A percentile compares a stretch with the other conserved stretches of the same genome.
These are phyloP conservation scores for Russula earlei DNA, from an alignment of 768 basidiomycete genomes.

Conservation along the genomic window DNA sequence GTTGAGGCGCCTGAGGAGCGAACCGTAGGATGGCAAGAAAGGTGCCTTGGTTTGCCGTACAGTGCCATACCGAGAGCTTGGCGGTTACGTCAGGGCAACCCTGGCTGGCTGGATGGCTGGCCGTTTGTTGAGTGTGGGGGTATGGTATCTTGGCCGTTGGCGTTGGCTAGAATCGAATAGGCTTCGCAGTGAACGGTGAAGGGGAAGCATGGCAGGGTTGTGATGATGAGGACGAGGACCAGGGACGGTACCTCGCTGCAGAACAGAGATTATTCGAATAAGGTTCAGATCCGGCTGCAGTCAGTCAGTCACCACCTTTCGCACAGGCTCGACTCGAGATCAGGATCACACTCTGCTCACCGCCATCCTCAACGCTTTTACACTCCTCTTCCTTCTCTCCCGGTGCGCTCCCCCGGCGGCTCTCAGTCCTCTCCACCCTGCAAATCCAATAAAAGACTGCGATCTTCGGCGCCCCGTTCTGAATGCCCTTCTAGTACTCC, in stretches of 20 bases:
- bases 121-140: no score
- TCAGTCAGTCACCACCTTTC: not conserved
- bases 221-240: not conserved
- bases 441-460: constrained; percentile 23
- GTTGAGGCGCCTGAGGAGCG: constrained; percentile 9
- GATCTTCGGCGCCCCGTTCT: constrained; percentile 1
- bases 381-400: not conserved
- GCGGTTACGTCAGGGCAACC: constrained; percentile 19
- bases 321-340: not conserved
- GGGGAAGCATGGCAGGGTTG: not conserved
- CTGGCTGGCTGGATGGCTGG: no score
- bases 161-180: no score
- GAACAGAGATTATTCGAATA: constrained; percentile 1
- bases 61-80: not conserved
- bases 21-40: constrained; percentile 2
- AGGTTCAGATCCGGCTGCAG: constrained; percentile 7
- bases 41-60: constrained; percentile 8
- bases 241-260: not conserved
- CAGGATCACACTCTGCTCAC: not conserved
- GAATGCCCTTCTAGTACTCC: constrained; percentile 10
- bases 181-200: not conserved
- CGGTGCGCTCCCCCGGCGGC: constrained; percentile 1
- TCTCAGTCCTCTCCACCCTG: not conserved
- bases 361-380: not conserved
- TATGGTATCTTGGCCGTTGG: no score